Evolutionary conservation across 176 grass and related monocot genomes (phyloP), one percentile per base, ranked within the genome.

Genomic region (Aechmea fasciata): DNA sequence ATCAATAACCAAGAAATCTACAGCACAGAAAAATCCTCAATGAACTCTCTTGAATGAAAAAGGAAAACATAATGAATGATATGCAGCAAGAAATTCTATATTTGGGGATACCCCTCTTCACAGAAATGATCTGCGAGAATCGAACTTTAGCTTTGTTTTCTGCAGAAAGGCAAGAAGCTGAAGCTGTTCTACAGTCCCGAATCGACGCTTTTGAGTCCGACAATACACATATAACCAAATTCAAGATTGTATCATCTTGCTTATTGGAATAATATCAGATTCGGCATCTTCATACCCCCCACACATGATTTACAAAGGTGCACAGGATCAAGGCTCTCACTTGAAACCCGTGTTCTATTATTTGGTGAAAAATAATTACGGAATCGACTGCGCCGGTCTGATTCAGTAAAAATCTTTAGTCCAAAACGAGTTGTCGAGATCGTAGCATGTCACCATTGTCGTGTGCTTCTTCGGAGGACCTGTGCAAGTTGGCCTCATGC

Each of bases 401-500:
- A 61, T 61, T 11, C 20, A 22, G 11, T 9, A 18, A 22, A 22
- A 22, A 2, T 61, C 7, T 61, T 61, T 61, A 18, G n/a, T 19
- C 55, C 10, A 61, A 18, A 61, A 48, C 13, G 53, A 2, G 15
- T 24, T 13, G 12, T 79, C 41, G 84, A 70, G 72, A 72, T 26
- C 82, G 64, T 14, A 84, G 65, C 65, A 79, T 55, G 81, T 72
- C 66, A 22, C 54, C 64, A 4, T 20, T 71, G 49, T 64, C 47
- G 52, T 74, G 66, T 52, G 70, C 52, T 24, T 33, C 64, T 54
- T 41, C 4, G 33, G 52, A 63, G 22, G 74, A 62, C 54, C 81
- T 82, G 50, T 26, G 52, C 64, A 85, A 86, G 65, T 61, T 81
- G 2, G 57, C 54, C 70, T 86, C 81, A 4, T 91, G 87, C 47